A percentile compares a stretch with the other conserved stretches of the same genome.
Conservation (phyloP, 306 rosid genomes). For the Sicyos edulis region DNA sequence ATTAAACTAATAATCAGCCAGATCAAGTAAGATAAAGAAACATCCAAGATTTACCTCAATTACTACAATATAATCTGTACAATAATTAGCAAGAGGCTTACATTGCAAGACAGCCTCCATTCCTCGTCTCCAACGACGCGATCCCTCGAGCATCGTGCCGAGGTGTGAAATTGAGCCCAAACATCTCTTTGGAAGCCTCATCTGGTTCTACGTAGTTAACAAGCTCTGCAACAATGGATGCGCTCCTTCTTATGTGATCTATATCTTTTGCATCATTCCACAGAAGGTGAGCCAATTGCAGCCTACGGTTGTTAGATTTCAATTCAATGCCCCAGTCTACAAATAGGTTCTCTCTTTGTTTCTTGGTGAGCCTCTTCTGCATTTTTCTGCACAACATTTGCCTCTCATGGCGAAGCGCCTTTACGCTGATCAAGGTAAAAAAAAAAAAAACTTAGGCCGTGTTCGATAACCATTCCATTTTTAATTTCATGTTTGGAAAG, state of each 20-base stretch:
- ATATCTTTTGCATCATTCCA: slow-evolving; percentile 56
- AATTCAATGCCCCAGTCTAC: slow-evolving; percentile 64
- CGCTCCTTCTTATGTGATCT: slow-evolving; percentile 66
- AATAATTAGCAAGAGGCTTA: slow-evolving; percentile 3
- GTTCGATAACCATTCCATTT: background rate
- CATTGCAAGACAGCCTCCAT: background rate
- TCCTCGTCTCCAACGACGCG: background rate
- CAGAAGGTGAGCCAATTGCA: slow-evolving; percentile 55
- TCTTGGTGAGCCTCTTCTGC: slow-evolving; percentile 46
- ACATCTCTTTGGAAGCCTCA: slow-evolving; percentile 88
- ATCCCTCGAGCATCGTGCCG: background rate
- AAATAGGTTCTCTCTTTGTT: slow-evolving; percentile 57
- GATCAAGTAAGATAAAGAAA: background rate
- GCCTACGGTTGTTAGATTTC: slow-evolving; percentile 55
- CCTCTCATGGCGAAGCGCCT: slow-evolving; percentile 61
- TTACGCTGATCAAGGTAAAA: slow-evolving; percentile 34
- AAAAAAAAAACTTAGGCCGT: too few species aligned
- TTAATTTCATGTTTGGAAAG: too few species aligned
- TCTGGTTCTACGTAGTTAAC: slow-evolving; percentile 72
- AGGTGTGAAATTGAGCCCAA: slow-evolving; percentile 90
- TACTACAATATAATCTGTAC: background rate
- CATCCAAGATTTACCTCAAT: background rate
- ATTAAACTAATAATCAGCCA: background rate
- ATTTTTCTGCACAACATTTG: slow-evolving; percentile 75
- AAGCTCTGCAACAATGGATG: slow-evolving; percentile 64